Conservation (phyloP, 352 stramenopile genomes). For the Pythium pyrilobum region DNA sequence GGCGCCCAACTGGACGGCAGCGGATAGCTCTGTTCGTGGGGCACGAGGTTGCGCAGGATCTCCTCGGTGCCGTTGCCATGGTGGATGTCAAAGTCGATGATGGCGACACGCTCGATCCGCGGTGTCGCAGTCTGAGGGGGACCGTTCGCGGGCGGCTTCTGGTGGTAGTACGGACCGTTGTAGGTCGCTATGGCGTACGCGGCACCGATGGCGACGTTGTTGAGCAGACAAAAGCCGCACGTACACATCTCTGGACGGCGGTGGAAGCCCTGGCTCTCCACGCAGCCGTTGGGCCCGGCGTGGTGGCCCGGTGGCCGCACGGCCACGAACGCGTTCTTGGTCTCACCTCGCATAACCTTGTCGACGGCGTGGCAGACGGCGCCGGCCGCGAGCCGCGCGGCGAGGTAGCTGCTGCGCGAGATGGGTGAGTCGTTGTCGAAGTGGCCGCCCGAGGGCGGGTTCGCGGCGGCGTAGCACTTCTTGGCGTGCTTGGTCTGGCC, state of each 20-base stretch:
- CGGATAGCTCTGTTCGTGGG: conserved; percentile 59
- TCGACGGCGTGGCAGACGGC: conserved; percentile 84
- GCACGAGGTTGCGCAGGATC: conserved; percentile 84
- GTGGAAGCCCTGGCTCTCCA: conserved; percentile 48
- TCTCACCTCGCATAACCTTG: conserved; percentile 79
- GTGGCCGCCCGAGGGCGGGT: conserved; percentile 38
- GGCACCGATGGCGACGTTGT: conserved; percentile 97
- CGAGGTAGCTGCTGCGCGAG: conserved; percentile 54
- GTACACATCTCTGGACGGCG: conserved; percentile 51
- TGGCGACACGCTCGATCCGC: conserved; percentile 92
- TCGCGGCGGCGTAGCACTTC: conserved; percentile 39
- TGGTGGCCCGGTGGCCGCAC: conserved; percentile 97
- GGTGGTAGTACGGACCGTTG: conserved; percentile 31
- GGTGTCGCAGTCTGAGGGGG: conserved; percentile 63
- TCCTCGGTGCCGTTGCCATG: conserved; percentile 72
- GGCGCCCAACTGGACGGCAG: conserved; percentile 58
- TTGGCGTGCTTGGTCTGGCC: conserved; percentile 32
- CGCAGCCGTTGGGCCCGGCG: conserved; percentile 92
- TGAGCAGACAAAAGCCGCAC: conserved; percentile 96
- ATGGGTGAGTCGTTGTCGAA: conserved; percentile 69
- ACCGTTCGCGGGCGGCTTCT: conserved; percentile 3
- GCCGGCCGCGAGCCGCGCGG: conserved; percentile 67
- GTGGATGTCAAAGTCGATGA: conserved; percentile 98
- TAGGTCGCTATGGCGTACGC: conserved; percentile 88
- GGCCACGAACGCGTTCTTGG: conserved; percentile 96